phyloP scores from a whole-genome alignment of 768 basidiomycete species.

The Panus rudis region DNA sequence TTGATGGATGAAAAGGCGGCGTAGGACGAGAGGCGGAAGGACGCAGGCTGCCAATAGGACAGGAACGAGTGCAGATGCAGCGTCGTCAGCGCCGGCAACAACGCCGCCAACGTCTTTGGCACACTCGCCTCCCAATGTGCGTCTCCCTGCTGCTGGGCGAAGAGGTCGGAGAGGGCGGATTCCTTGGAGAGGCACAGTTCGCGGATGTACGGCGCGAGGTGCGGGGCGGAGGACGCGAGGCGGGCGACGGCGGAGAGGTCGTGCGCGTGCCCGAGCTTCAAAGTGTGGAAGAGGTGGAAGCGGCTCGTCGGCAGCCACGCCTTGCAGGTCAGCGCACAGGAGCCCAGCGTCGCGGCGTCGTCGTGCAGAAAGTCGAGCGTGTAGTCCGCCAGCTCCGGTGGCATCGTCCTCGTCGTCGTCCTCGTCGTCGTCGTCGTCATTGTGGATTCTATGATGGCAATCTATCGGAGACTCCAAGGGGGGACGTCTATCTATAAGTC shows the following conservation, averaged over 20 bases:
- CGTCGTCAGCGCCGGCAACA: not conserved
- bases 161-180: not conserved
- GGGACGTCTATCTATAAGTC: too few species aligned
- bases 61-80: conserved; percentile 3
- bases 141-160: not conserved
- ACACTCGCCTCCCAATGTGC: not conserved
- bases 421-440: too few species aligned
- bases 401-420: too few species aligned
- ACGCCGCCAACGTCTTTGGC: not conserved
- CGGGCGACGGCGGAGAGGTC: not conserved
- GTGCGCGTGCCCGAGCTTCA: not conserved
- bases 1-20: not conserved
- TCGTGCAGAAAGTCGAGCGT: conserved; percentile 15
- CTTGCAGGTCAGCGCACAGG: conserved; percentile 4
- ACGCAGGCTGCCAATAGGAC: not conserved
- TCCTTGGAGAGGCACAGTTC: not conserved
- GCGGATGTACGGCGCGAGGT: not conserved
- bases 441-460: too few species aligned
- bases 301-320: conserved; percentile 9
- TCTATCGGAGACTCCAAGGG: too few species aligned
- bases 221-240: not conserved
- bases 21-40: not conserved
- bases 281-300: conserved; percentile 10
- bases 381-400: conserved; percentile 12
- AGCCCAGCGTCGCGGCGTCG: conserved; percentile 6